These are phyloP conservation scores for Graphilbum fragrans DNA, from an alignment of 2,329 filamentous ascomycete species.

Conservation along the genomic window DNA sequence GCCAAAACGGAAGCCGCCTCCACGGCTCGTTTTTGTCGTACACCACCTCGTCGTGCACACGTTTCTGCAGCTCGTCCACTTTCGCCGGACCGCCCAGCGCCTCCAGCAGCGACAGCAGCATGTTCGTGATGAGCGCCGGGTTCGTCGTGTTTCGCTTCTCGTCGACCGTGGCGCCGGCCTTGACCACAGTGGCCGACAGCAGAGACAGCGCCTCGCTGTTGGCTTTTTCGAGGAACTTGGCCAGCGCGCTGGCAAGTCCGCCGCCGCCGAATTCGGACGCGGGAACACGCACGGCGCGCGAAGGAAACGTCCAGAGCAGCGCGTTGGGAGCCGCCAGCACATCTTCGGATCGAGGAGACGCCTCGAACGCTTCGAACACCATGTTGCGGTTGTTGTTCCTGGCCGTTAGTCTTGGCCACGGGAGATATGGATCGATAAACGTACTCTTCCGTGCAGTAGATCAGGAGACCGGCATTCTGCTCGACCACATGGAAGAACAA, in stretches of 20 bases:
- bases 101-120: slow-evolving; percentile 49
- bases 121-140: slow-evolving; percentile 44
- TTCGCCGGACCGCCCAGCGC: slow-evolving; percentile 30
- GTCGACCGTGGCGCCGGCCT: slow-evolving; percentile 32
- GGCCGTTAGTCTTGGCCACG: neutral
- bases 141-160: slow-evolving; percentile 46
- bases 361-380: slow-evolving; percentile 47
- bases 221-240: slow-evolving; percentile 42
- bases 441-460: slow-evolving; percentile 14
- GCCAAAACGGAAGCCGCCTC: slow-evolving; percentile 50
- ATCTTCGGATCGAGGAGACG: slow-evolving; percentile 37
- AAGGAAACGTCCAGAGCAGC: slow-evolving; percentile 49
- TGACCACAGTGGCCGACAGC: slow-evolving; percentile 35
- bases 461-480: slow-evolving; percentile 21
- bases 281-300: slow-evolving; percentile 34
- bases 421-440: neutral
- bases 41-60: slow-evolving; percentile 50
- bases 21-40: slow-evolving; percentile 40
- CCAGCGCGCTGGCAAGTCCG: slow-evolving; percentile 34
- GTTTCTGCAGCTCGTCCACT: slow-evolving; percentile 35
- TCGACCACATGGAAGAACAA: slow-evolving; percentile 4
- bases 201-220: slow-evolving; percentile 28
- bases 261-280: slow-evolving; percentile 14
- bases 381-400: slow-evolving; percentile 3
- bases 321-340: slow-evolving; percentile 39